Evolutionary conservation across 2,329 filamentous ascomycete genomes (phyloP).

Genomic region (Colletotrichum sublineola): DNA sequence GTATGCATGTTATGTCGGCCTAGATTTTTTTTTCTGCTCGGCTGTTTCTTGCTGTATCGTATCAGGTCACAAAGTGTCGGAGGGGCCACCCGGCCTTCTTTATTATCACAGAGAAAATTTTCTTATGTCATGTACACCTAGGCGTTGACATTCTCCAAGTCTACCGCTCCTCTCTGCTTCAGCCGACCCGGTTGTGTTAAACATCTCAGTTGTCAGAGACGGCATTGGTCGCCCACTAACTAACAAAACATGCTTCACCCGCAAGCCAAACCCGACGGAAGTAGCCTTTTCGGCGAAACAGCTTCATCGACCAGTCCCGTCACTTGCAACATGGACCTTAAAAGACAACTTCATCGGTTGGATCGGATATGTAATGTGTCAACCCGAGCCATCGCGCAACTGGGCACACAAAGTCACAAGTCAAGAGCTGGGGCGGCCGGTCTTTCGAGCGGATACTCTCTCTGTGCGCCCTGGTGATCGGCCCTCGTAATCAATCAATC

Average conservation of each 20-base stretch:
- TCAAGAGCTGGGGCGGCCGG: slow-evolving; percentile 16
- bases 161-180: not conserved
- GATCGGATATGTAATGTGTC: slow-evolving; percentile 4
- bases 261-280: slow-evolving; percentile 18
- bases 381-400: not conserved
- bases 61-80: slow-evolving; percentile 30
- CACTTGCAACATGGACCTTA: not conserved
- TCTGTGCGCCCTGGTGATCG: slow-evolving; percentile 32
- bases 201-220: slow-evolving; percentile 21
- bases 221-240: not conserved
- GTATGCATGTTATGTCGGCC: not conserved
- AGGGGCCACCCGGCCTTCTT: slow-evolving; percentile 24
- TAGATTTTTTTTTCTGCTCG: not conserved
- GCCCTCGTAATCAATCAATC: slow-evolving; percentile 21
- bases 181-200: slow-evolving; percentile 28
- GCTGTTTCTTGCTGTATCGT: slow-evolving; percentile 22
- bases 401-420: not conserved
- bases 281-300: slow-evolving; percentile 13
- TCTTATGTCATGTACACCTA: slow-evolving; percentile 9
- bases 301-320: not conserved
- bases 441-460: slow-evolving; percentile 17
- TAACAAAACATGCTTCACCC: not conserved
- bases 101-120: not conserved
- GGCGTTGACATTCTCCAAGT: not conserved
- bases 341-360: not conserved